phyloP scores from a whole-genome alignment of 805 yeast species.

The Metschnikowia chrysomelidarum region DNA sequence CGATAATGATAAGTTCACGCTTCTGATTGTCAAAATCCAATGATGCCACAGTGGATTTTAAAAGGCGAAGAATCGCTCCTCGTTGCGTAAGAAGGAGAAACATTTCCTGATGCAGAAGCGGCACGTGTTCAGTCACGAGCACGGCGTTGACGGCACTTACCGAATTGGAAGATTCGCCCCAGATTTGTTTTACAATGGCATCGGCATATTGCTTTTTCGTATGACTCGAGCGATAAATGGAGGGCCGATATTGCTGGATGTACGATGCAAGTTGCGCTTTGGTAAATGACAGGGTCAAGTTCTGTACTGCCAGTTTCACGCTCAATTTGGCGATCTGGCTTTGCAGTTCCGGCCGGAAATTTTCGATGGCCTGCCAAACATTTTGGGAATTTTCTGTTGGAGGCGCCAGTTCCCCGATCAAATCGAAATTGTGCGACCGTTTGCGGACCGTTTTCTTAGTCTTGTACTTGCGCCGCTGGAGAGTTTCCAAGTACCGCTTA shows the following conservation, averaged over 20 bases:
- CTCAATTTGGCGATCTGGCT: conserved; percentile 1
- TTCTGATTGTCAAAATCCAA: conserved; percentile 34
- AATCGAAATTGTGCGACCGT: conserved; percentile 1
- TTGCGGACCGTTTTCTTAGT: neutral
- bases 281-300: conserved; percentile 14
- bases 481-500: conserved; percentile 6
- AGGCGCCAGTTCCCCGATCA: neutral
- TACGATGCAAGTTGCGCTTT: conserved; percentile 16
- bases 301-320: conserved; percentile 7
- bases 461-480: conserved; percentile 1
- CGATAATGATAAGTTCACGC: conserved; percentile 31
- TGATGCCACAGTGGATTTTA: conserved; percentile 42
- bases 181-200: conserved; percentile 30
- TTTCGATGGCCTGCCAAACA: conserved; percentile 6
- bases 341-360: conserved; percentile 5
- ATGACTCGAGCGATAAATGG: conserved; percentile 3
- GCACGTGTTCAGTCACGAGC: conserved; percentile 31
- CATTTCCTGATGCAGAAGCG: conserved; percentile 36
- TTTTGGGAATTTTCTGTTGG: conserved; percentile 1
- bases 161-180: conserved; percentile 29
- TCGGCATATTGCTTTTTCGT: conserved; percentile 22
- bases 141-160: conserved; percentile 21
- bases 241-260: conserved; percentile 5
- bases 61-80: conserved; percentile 38
- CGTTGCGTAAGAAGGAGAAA: conserved; percentile 39